Conservation (phyloP, 306 rosid genomes). For the Gastrolobium villosum region DNA sequence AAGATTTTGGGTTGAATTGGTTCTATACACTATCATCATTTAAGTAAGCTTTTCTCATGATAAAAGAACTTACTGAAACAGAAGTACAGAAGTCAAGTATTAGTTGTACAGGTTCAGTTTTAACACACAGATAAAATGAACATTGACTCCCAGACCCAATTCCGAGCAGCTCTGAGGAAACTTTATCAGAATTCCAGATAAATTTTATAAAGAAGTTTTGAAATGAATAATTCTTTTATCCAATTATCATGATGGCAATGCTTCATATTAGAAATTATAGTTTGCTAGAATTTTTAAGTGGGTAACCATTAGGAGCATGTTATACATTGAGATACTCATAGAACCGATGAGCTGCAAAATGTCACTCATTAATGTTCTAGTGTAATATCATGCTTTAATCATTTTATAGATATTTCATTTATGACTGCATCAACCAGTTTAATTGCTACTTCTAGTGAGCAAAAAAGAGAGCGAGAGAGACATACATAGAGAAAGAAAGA, state of each 20-base stretch:
- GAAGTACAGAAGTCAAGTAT: background rate
- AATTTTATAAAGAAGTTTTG: background rate
- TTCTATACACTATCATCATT: no score
- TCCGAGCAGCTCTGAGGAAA: background rate
- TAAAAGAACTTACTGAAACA: constrained; percentile 1
- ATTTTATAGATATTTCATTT: background rate
- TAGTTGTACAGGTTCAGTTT: background rate
- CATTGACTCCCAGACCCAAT: background rate
- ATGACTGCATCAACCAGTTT: background rate
- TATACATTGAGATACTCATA: background rate
- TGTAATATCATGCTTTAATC: constrained; percentile 2
- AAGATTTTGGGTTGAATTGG: no score
- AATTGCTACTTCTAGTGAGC: background rate
- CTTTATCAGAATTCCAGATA: background rate
- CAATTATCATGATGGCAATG: constrained; percentile 2
- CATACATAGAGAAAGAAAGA: background rate
- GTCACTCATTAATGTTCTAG: background rate
- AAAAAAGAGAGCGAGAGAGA: background rate
- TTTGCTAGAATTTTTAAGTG: background rate
- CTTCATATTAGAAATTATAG: background rate
- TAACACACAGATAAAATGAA: constrained; percentile 3
- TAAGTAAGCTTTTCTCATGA: no score
- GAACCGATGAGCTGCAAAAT: background rate
- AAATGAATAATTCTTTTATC: background rate
- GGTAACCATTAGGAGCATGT: background rate